These are phyloP conservation scores for Cyclotella sp. DNA, from an alignment of 108 stramenopile genomes.

Conservation along the genomic window DNA sequence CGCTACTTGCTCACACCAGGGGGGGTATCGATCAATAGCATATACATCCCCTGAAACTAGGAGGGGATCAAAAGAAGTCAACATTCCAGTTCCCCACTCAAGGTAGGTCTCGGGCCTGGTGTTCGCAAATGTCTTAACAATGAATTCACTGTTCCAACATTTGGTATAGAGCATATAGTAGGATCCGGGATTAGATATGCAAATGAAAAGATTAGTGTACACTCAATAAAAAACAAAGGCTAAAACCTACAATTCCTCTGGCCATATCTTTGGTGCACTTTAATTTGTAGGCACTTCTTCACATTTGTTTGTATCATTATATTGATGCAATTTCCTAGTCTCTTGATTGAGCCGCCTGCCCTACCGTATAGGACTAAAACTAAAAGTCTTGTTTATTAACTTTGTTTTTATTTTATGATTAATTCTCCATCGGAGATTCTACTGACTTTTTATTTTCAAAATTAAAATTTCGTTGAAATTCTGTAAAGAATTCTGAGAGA, in stretches of 20 bases:
- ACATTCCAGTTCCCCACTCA: constrained; percentile 37
- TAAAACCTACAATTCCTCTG: constrained; percentile 22
- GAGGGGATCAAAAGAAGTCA: constrained; percentile 36
- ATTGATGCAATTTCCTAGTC: background rate
- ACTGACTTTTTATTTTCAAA: no score
- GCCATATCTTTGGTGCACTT: constrained; percentile 24
- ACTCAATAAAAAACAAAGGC: background rate
- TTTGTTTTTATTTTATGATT: no score
- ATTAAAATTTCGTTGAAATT: no score
- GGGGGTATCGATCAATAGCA: constrained; percentile 38
- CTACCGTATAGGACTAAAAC: no score
- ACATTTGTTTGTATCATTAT: background rate
- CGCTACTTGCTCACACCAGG: constrained; percentile 26
- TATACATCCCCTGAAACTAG: constrained; percentile 14
- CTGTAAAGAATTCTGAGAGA: no score
- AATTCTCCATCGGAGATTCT: no score
- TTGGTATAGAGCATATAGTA: background rate
- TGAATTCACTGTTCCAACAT: constrained; percentile 1
- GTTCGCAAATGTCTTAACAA: constrained; percentile 25
- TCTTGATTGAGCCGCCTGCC: background rate
- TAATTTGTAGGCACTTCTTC: constrained; percentile 15
- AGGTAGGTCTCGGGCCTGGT: constrained; percentile 10
- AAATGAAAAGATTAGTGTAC: background rate
- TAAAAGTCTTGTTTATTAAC: no score
- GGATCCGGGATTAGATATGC: background rate